phyloP scores from a whole-genome alignment of 23 red algal genomes.

The Gracilaria gracilis region DNA sequence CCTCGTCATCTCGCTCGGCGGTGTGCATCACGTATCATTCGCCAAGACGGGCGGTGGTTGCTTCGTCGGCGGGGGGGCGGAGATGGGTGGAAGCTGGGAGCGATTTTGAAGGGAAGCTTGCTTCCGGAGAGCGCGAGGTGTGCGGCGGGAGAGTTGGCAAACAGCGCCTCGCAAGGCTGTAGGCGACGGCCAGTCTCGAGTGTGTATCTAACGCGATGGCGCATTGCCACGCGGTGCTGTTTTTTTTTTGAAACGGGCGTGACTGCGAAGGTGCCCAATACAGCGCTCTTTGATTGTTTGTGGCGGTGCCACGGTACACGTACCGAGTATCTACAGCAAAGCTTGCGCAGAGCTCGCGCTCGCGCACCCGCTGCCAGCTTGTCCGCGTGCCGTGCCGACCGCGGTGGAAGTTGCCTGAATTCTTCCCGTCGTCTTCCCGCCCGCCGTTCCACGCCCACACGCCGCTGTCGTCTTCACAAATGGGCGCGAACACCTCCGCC shows the following conservation, averaged over 20 bases:
- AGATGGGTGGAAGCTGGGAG: no score
- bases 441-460: background rate
- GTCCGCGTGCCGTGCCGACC: background rate
- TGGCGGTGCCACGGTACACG: no score
- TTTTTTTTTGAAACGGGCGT: no score
- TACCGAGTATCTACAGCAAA: no score
- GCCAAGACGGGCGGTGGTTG: background rate
- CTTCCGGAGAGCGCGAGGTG: no score
- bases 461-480: background rate
- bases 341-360: no score
- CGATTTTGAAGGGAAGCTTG: no score
- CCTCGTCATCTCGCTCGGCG: background rate
- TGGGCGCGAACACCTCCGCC: conserved; percentile 97
- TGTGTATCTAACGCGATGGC: background rate
- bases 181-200: background rate
- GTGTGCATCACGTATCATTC: background rate
- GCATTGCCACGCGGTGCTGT: background rate
- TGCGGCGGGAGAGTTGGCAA: no score
- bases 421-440: background rate
- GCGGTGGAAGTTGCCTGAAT: background rate
- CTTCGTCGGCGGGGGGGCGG: no score
- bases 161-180: background rate
- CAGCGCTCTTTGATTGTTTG: no score
- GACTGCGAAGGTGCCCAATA: no score
- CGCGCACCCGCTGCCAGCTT: no score